phyloP scores from a whole-genome alignment of 1,139 yeast genomes.

The Cylindricascospora bacillispora region DNA sequence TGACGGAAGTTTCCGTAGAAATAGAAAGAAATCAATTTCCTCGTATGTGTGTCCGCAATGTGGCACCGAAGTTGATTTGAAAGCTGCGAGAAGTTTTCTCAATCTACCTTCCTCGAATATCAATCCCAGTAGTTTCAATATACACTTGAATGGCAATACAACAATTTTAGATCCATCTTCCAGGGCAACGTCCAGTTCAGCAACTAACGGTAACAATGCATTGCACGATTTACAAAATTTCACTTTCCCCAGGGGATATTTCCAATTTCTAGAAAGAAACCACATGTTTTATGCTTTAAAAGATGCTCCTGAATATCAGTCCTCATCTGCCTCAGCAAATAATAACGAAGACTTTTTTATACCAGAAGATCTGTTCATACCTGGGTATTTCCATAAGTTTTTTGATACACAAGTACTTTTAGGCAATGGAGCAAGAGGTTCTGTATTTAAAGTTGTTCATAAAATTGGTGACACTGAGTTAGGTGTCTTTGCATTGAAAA shows the following conservation, averaged over 20 bases:
- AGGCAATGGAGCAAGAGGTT: constrained; percentile 78
- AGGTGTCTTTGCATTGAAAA: constrained; percentile 73
- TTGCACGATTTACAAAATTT: not conserved
- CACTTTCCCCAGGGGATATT: constrained; percentile 3
- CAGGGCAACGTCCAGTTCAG: not conserved
- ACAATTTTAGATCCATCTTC: not conserved
- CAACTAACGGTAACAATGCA: too few species aligned
- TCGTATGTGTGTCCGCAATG: constrained; percentile 11
- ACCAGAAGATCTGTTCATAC: constrained; percentile 38
- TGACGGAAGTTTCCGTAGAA: constrained; percentile 3
- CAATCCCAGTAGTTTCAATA: constrained; percentile 14
- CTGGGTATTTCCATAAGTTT: constrained; percentile 62
- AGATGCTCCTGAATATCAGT: constrained; percentile 1
- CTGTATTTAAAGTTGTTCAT: constrained; percentile 75
- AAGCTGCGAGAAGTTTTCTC: not conserved
- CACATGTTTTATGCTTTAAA: constrained; percentile 7
- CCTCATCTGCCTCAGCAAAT: not conserved
- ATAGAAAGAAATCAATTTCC: constrained; percentile 6
- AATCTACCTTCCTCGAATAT: constrained; percentile 8
- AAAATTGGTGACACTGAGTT: constrained; percentile 49
- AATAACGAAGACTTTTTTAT: constrained; percentile 9
- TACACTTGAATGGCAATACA: constrained; percentile 5
- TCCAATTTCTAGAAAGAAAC: constrained; percentile 8
- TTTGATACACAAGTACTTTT: constrained; percentile 40
- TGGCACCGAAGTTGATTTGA: constrained; percentile 6